A percentile compares a stretch with the other conserved stretches of the same genome.
Conservation (phyloP, 345 rosid species). For the Syzygium oleosum region DNA sequence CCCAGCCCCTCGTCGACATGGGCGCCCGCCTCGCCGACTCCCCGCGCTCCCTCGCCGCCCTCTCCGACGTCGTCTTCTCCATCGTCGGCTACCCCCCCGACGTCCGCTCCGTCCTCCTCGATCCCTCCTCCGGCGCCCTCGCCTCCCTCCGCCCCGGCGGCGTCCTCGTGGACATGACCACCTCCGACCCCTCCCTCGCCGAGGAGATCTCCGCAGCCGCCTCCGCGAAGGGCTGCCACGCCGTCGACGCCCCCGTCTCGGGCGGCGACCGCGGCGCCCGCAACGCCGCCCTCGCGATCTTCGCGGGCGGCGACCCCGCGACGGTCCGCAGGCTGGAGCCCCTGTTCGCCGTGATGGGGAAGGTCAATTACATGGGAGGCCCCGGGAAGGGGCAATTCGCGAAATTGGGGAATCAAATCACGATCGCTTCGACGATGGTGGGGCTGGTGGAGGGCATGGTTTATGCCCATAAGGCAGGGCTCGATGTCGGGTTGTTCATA, state of each 20-base stretch:
- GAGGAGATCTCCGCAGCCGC: slow-evolving; percentile 58
- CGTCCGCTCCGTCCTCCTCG: slow-evolving; percentile 72
- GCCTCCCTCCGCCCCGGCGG: slow-evolving; percentile 68
- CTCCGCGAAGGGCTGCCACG: slow-evolving; percentile 34
- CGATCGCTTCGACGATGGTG: slow-evolving; percentile 84
- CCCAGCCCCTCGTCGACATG: slow-evolving; percentile 65
- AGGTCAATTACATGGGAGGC: slow-evolving; percentile 74
- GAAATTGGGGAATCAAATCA: slow-evolving; percentile 69
- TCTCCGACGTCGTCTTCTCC: slow-evolving; percentile 80
- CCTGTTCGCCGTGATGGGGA: slow-evolving; percentile 63
- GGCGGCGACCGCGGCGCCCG: slow-evolving; percentile 91
- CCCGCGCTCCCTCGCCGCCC: slow-evolving; percentile 53
- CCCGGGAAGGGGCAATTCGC: slow-evolving; percentile 90
- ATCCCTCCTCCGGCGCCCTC: slow-evolving; percentile 64
- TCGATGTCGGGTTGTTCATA: slow-evolving; percentile 47
- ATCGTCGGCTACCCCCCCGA: slow-evolving; percentile 95
- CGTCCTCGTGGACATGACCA: slow-evolving; percentile 88
- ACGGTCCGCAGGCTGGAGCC: slow-evolving; percentile 43
- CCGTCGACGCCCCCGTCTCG: slow-evolving; percentile 85
- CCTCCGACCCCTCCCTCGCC: slow-evolving; percentile 91
- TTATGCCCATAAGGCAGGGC: slow-evolving; percentile 71
- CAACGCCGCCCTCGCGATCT: slow-evolving; percentile 63
- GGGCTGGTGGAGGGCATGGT: slow-evolving; percentile 84
- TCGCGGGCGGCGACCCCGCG: slow-evolving; percentile 68
- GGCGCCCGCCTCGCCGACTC: slow-evolving; percentile 66